Percentiles rank a stretch among this genome's conserved stretches.
phyloP scores from a whole-genome alignment of 2,329 filamentous ascomycete species.

The Rhynchosporium graminicola region DNA sequence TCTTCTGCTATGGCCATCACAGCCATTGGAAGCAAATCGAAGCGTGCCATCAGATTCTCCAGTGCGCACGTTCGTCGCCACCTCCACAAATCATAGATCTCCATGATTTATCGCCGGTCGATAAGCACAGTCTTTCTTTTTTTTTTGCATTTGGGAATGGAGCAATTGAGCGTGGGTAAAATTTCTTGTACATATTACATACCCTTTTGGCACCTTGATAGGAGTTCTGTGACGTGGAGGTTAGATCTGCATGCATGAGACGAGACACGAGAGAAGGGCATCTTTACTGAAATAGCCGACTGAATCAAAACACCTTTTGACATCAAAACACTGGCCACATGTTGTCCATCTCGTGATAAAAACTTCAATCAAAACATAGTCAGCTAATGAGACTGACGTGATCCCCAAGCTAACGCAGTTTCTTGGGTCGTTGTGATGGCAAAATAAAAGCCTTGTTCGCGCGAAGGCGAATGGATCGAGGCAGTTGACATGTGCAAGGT shows the following conservation, averaged over 20 bases:
- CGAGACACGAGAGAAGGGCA: conserved; percentile 4
- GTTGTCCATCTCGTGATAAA: neutral
- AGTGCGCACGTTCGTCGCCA: conserved; percentile 34
- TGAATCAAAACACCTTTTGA: conserved; percentile 16
- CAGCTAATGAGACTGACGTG: neutral
- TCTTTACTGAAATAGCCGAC: neutral
- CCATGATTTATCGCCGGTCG: conserved; percentile 31
- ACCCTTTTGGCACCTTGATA: conserved; percentile 6
- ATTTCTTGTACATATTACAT: conserved; percentile 33
- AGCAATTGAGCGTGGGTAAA: conserved; percentile 24
- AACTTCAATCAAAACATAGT: neutral
- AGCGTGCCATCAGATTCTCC: conserved; percentile 35
- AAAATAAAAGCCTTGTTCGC: neutral
- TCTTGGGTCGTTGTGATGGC: too few relatives aligned
- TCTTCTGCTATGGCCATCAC: conserved; percentile 44
- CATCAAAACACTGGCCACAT: neutral
- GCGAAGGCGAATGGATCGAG: neutral
- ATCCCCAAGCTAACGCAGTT: neutral
- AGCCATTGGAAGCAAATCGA: conserved; percentile 27
- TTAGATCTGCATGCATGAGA: conserved; percentile 4
- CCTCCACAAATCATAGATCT: conserved; percentile 23
- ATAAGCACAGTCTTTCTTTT: conserved; percentile 29
- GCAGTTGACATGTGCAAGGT: conserved; percentile 3
- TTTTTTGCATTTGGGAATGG: conserved; percentile 19
- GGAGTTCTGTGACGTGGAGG: neutral